Conservation (phyloP, 495 filamentous ascomycete genomes). For the Lepraria neglecta region DNA sequence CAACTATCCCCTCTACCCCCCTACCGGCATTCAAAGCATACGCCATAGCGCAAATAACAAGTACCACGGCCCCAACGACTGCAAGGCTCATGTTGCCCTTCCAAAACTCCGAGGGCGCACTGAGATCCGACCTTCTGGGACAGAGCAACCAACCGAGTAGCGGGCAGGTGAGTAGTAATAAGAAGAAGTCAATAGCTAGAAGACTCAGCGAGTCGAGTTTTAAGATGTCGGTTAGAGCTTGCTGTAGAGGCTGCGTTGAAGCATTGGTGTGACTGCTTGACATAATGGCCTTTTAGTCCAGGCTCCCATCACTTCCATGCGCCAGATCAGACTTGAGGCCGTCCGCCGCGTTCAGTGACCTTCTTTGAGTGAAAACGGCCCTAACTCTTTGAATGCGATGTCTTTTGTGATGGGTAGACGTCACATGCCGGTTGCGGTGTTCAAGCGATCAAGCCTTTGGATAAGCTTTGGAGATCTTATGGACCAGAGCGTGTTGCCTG, state of each 20-base stretch:
- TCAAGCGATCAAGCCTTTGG: background rate
- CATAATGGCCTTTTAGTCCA: slow-evolving; percentile 1
- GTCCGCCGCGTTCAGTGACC: no score
- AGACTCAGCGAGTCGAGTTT: background rate
- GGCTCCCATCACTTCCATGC: slow-evolving; percentile 4
- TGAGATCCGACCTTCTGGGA: background rate
- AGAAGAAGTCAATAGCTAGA: background rate
- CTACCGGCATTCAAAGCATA: slow-evolving; percentile 9
- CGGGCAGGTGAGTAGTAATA: background rate
- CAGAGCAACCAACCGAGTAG: background rate
- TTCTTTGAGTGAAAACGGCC: background rate
- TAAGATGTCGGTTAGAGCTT: background rate
- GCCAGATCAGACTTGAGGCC: background rate
- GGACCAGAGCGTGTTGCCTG: background rate
- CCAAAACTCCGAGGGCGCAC: background rate
- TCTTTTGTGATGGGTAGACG: background rate
- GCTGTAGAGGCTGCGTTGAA: slow-evolving; percentile 1
- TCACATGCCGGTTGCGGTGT: slow-evolving; percentile 11
- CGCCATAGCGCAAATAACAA: background rate
- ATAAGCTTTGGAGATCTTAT: background rate
- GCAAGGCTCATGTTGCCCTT: slow-evolving; percentile 10
- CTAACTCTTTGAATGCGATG: background rate
- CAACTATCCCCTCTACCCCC: background rate
- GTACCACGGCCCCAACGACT: slow-evolving; percentile 5
- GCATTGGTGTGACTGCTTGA: background rate